These are phyloP conservation scores for Orbilia javanica DNA, from an alignment of 2,329 filamentous ascomycete genomes.

Conservation along the genomic window DNA sequence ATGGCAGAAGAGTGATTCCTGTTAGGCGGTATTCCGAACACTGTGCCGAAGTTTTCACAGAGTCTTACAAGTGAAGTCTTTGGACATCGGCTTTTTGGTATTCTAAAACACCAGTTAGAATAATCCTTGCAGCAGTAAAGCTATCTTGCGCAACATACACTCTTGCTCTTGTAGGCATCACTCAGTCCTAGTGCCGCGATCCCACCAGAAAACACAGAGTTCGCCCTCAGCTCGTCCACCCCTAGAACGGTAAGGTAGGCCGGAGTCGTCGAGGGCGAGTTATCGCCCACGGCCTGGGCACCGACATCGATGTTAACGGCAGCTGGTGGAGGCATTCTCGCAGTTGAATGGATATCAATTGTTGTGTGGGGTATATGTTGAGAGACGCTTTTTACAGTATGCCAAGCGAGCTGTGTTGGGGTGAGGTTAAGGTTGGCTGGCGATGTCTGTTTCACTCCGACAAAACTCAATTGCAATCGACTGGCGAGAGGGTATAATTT, in stretches of 20 bases:
- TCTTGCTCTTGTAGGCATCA: conserved; percentile 58
- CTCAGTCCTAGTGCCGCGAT: conserved; percentile 55
- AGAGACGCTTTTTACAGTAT: conserved; percentile 3
- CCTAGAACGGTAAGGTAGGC: conserved; percentile 53
- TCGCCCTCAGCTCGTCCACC: conserved; percentile 54
- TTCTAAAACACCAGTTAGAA: conserved; percentile 43
- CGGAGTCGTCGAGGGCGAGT: conserved; percentile 42
- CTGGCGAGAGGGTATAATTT: conserved; percentile 45
- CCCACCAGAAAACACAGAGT: conserved; percentile 51
- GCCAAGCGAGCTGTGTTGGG: conserved; percentile 23
- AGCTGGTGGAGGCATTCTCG: conserved; percentile 49
- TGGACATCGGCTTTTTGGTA: conserved; percentile 49
- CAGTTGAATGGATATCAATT: background rate
- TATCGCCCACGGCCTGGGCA: conserved; percentile 44
- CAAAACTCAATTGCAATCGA: conserved; percentile 35
- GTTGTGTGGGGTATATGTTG: conserved; percentile 20
- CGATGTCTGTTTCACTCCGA: conserved; percentile 16
- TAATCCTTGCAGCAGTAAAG: background rate
- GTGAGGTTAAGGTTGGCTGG: conserved; percentile 31
- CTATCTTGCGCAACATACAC: conserved; percentile 29
- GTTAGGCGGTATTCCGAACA: conserved; percentile 8
- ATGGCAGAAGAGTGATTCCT: background rate
- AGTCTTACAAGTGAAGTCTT: conserved; percentile 55
- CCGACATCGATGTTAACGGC: conserved; percentile 49
- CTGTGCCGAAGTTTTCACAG: background rate